Evolutionary conservation across 305 asterid species (phyloP), one percentile per base, ranked within the genome.

Genomic region (Fraxinus latifolia): DNA sequence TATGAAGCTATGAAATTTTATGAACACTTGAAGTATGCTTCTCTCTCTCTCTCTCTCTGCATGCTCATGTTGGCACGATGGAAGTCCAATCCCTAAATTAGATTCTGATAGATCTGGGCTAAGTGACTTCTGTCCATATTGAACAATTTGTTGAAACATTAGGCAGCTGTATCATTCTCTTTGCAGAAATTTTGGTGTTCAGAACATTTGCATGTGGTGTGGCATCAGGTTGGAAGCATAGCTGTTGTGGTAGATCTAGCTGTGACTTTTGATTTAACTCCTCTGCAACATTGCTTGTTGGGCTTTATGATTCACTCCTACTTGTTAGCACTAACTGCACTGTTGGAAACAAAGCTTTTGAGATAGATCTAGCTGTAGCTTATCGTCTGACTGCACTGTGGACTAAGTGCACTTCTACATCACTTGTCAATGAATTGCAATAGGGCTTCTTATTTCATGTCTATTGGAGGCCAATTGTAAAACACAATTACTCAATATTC

Each of bases 391-490:
- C 77, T 70, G 71, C 32, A 74, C 77, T 76, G 76, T 74, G 21
- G 81, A 77, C 79, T 15, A 73, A 72, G 77, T 70, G 42, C 76
- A 65, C 77, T 77, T 31, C 33, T 70, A 34, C 55, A 65, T 77
- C 75, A 58, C 42, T 60, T 70, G 31, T 60, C 77, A 77, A 79
- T 53, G 74, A 67, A 34, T 79, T 71, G 77, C 79, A 17, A n/a
- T 17, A 27, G 81, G 82, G 80, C 67, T 37, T 83, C 60, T 71
- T 71, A 71, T 71, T 71, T 81, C 70, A 39, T 83, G 39, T 53
- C 62, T 77, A 82, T 5, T 65, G 77, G 42, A 50, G 27, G 80
- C 80, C 68, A 25, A 62, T 53, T 11, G 58, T 80, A 70, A 42
- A 60, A 75, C 9, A 71, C 74, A 25, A 67, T 74, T 34, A 44